These are phyloP conservation scores for Penicillium sp. DNA, from an alignment of 2,329 filamentous ascomycete species.

Conservation along the genomic window DNA sequence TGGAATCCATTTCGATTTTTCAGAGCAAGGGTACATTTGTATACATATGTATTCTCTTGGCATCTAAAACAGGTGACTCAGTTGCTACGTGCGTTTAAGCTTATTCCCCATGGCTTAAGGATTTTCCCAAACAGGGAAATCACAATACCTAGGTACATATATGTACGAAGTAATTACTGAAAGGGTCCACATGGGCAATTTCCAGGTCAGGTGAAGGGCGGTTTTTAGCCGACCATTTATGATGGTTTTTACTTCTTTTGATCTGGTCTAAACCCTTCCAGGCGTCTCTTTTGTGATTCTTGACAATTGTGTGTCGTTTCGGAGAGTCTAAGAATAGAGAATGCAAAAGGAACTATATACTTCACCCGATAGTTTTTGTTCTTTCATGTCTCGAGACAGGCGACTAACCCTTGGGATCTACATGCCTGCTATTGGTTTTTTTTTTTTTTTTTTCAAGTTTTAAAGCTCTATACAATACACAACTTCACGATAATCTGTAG, in stretches of 20 bases:
- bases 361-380: background rate
- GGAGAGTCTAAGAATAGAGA: background rate
- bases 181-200: background rate
- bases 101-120: background rate
- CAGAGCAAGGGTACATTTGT: background rate
- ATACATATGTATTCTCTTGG: background rate
- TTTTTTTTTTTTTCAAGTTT: background rate
- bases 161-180: background rate
- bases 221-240: background rate
- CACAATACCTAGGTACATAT: background rate
- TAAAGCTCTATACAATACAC: background rate
- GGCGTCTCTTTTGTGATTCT: background rate
- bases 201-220: background rate
- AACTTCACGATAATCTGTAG: background rate
- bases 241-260: background rate
- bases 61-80: background rate
- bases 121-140: background rate
- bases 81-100: background rate
- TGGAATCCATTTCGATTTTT: background rate
- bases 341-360: background rate
- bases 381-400: background rate
- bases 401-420: too few species aligned
- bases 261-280: background rate
- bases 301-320: background rate
- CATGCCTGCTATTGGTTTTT: background rate